phyloP scores from a whole-genome alignment of 805 yeast species.

The Kuraishia capsulata region DNA sequence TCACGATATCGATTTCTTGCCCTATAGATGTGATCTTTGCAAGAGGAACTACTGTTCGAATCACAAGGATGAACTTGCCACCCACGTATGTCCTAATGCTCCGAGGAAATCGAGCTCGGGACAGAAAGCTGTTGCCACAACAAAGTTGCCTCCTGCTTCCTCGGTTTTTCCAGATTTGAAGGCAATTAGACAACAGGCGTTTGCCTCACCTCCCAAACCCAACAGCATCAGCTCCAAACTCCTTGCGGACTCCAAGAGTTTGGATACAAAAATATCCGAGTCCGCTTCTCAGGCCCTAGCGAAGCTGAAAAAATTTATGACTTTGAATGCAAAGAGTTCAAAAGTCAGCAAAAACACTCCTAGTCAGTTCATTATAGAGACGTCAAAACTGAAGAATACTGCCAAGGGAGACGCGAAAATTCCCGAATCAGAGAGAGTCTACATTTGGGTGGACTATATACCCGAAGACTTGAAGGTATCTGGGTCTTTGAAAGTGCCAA shows the following conservation, averaged over 20 bases:
- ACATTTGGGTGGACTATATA: conserved; percentile 37
- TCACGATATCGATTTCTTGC: conserved; percentile 46
- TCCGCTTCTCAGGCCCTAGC: conserved; percentile 12
- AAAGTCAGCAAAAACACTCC: conserved; percentile 4
- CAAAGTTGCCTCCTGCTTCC: conserved; percentile 28
- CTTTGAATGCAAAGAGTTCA: conserved; percentile 1
- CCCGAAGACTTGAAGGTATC: conserved; percentile 15
- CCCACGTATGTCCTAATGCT: conserved; percentile 19
- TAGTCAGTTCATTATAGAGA: conserved; percentile 20
- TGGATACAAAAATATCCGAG: conserved; percentile 6
- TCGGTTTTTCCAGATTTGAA: conserved; percentile 43
- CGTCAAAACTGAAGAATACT: conserved; percentile 29
- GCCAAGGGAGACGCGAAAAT: conserved; percentile 48
- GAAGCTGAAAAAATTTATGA: conserved; percentile 12
- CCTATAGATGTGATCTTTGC: conserved; percentile 43
- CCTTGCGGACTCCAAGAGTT: not conserved
- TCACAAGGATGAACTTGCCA: conserved; percentile 30
- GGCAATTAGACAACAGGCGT: conserved; percentile 22
- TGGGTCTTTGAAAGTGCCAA: conserved; percentile 15
- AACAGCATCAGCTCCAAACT: conserved; percentile 8
- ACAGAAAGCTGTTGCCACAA: conserved; percentile 1
- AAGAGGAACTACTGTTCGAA: conserved; percentile 35
- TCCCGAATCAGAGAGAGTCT: conserved; percentile 32
- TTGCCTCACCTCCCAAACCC: conserved; percentile 16
- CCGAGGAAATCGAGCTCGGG: no score